Base-by-base conservation (phyloP, 495 filamentous ascomycete species). In the Penicillium fimorum region DNA sequence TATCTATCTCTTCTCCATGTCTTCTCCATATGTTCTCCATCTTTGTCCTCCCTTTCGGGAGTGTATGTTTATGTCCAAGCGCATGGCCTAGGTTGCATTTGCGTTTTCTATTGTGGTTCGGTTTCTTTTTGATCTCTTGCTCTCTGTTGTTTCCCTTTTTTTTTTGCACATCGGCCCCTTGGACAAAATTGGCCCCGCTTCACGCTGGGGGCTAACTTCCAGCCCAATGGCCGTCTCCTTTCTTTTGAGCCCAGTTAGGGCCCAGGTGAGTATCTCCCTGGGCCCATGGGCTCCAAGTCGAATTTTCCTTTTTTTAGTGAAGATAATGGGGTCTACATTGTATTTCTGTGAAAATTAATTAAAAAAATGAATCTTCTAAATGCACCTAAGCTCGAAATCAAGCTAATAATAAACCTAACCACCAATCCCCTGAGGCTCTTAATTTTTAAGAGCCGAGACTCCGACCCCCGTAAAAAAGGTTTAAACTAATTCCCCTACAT, bases 21-120 rank as follows among this genome's bases (percentile, higher is more conserved):
- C 20, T 49, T 45, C 18, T 20, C 17, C 9, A 15, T 35, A 22
- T 37, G 10, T n/a, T 45, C 29, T 41, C 15, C 8, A 51, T 42
- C 18, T 41, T 46, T 53, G 49, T 51, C 20, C 40, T 37, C 30
- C 51, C 40, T 20, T 15, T 2, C 2, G 40, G 42, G 51, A 38
- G 42, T 53, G 51, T 53, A 53, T 53, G 51, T 46, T 53, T 46
- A 53, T 53, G 30, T 38, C 42, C 20, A 32, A 53, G 51, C 50
- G 50, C 51, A 46, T 53, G n/a, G 42, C 51, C 42, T 29, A 3
- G 42, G 51, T 46, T 53, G 42, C 41, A 45, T 53, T 35, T 37
- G 29, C 41, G 40, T 27, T 8, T 49, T 41, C 38, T 33, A 10
- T 5, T 15, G 17, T 47, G 46, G 29, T 47, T 33, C 46, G 46